Base-by-base conservation (phyloP, 2,329 filamentous ascomycete genomes). In the Exophiala dermatitidis region DNA sequence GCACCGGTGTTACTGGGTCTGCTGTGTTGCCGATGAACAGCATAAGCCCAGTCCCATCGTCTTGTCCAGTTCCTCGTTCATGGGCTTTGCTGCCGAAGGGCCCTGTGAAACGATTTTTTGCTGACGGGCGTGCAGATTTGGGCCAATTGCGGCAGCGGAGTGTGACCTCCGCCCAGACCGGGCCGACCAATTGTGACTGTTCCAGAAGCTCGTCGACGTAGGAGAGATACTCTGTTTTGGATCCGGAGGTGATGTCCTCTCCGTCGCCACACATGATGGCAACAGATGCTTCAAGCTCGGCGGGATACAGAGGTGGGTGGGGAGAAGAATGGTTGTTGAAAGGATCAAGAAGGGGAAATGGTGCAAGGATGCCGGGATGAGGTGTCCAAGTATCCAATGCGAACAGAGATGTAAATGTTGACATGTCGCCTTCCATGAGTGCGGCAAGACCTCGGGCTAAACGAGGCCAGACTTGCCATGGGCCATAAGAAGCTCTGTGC, bases 1-100 rank as follows among this genome's bases (percentile, higher is more conserved):
- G 54, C 45, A 83, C 65, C 2, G 80, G 80, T 0, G 80, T 83
- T 0, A 84, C 77, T 0, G 82, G 81, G 52, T 84, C 81, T 9
- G 77, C 71, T 0, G 74, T 77, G 61, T 79, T 82, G 34, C 75
- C 76, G 8, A 82, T 67, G 62, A 81, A 78, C 4, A 84, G 70
- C 32, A 84, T 68, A 0, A 81, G 81, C n/a, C 63, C 60, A 3
- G 55, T 64, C n/a, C 58, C 60, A 40, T 62, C 61, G 19, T 59
- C 52, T 34, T 62, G 61, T 12, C 58, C 60, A 40, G 63, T 61
- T 12, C 58, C 52, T 34, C 61, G 61, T 32, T 61, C 54, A 9
- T 48, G 42, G 10, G 59, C 50, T 28, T 60, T 60, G 26, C 59
- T 61, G n/a, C 50, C 9, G 34, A 59, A 60, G 44, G 52, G 65